Evolutionary conservation across 352 stramenopile species (phyloP).

Genomic region (Phytophthora pistaciae): DNA sequence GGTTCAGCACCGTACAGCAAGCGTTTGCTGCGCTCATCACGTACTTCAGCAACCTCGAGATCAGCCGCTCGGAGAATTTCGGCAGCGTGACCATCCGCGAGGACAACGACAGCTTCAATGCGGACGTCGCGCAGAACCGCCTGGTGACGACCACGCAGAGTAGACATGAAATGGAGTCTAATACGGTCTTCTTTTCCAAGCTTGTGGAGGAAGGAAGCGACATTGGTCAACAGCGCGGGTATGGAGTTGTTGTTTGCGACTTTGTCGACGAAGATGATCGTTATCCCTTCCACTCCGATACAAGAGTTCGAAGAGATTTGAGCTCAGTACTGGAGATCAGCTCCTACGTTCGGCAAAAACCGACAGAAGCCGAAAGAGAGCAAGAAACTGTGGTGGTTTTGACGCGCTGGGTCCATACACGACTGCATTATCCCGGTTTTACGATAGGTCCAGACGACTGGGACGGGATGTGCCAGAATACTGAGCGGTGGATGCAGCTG

Average conservation of each 20-base stretch:
- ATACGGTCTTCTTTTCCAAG: constrained; percentile 40
- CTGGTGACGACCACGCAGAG: constrained; percentile 32
- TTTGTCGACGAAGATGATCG: constrained; percentile 37
- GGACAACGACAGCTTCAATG: constrained; percentile 35
- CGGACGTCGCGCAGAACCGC: constrained; percentile 43
- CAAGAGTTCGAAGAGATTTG: constrained; percentile 30
- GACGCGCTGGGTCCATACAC: constrained; percentile 29
- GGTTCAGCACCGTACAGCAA: constrained; percentile 30
- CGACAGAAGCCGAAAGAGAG: neutral
- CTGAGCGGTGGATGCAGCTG: constrained; percentile 25
- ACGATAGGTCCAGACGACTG: constrained; percentile 8
- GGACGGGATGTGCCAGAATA: constrained; percentile 17
- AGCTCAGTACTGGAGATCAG: constrained; percentile 31
- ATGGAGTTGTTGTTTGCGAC: constrained; percentile 29
- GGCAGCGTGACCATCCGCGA: constrained; percentile 50
- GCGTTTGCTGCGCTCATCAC: constrained; percentile 42
- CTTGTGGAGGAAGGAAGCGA: constrained; percentile 15
- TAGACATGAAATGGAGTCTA: constrained; percentile 40
- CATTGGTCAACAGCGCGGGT: constrained; percentile 15
- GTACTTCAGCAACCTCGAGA: constrained; percentile 47
- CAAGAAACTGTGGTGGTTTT: constrained; percentile 14
- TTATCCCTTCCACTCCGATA: constrained; percentile 26
- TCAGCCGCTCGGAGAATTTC: constrained; percentile 47
- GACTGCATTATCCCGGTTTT: constrained; percentile 25
- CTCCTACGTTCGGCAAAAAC: constrained; percentile 11